These are phyloP conservation scores for Exophiala oligosperma DNA, from an alignment of 2,329 filamentous ascomycete species.

Conservation along the genomic window DNA sequence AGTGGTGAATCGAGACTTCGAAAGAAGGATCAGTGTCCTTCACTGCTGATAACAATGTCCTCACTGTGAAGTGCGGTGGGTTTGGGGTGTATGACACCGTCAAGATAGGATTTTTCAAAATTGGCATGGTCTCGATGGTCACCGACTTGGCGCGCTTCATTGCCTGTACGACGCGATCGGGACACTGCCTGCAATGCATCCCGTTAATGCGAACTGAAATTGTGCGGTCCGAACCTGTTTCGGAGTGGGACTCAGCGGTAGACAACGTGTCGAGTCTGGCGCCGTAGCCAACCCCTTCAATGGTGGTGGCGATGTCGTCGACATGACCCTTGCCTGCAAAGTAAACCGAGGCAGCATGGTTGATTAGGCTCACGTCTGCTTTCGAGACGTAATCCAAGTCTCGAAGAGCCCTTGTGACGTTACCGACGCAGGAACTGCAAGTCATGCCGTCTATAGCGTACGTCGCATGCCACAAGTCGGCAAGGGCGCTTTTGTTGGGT, in stretches of 20 bases:
- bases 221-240: conserved; percentile 41
- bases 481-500: conserved; percentile 7
- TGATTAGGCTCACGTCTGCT: too few relatives aligned
- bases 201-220: conserved; percentile 67
- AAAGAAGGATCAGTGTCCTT: conserved; percentile 65
- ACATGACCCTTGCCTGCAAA: too few relatives aligned
- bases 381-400: too few relatives aligned
- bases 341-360: too few relatives aligned
- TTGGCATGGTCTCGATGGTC: conserved; percentile 55
- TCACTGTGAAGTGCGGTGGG: conserved; percentile 70
- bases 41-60: conserved; percentile 69
- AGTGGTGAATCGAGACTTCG: conserved; percentile 68
- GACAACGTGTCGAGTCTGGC: conserved; percentile 2
- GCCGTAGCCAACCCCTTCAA: too few relatives aligned
- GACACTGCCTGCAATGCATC: conserved; percentile 70
- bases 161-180: conserved; percentile 42
- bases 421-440: too few relatives aligned
- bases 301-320: too few relatives aligned
- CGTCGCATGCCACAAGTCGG: conserved; percentile 4
- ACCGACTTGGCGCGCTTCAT: conserved; percentile 47
- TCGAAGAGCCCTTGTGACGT: too few relatives aligned
- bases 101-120: conserved; percentile 64
- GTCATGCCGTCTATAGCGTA: background rate
- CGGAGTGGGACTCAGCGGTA: background rate
- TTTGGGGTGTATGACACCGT: conserved; percentile 69